Evolutionary conservation across 75 land plant species (phyloP).

Genomic region (Azolla pinnata): DNA sequence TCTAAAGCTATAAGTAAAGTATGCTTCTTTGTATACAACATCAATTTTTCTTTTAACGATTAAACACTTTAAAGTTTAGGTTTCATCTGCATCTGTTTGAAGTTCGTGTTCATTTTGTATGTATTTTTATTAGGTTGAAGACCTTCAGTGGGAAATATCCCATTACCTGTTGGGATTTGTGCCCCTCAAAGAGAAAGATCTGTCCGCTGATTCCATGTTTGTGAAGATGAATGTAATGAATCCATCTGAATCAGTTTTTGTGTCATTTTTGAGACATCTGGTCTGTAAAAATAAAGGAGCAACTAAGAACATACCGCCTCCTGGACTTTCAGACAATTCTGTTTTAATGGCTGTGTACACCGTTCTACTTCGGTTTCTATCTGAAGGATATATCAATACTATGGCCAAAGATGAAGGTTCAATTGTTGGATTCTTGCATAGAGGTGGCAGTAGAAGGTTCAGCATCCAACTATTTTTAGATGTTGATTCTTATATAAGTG

Average conservation of each 20-base stretch:
- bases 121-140: constrained; percentile 79
- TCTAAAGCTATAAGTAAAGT: constrained; percentile 77
- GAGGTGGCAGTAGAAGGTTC: constrained; percentile 49
- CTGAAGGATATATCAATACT: constrained; percentile 60
- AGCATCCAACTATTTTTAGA: constrained; percentile 49
- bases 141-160: constrained; percentile 84
- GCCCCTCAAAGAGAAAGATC: constrained; percentile 21
- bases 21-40: no score
- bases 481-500: constrained; percentile 40
- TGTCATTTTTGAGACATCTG: constrained; percentile 59
- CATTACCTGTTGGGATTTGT: constrained; percentile 52
- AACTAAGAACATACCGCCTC: constrained; percentile 60
- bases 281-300: constrained; percentile 63
- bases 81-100: no score
- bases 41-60: no score
- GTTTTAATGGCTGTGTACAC: constrained; percentile 75
- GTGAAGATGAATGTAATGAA: constrained; percentile 12
- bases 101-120: no score
- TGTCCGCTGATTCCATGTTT: neutral
- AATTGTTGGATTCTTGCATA: constrained; percentile 62
- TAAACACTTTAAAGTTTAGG: no score
- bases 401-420: constrained; percentile 18
- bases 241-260: constrained; percentile 66
- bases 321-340: constrained; percentile 63
- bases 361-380: constrained; percentile 76